phyloP scores from a whole-genome alignment of 2,329 filamentous ascomycete genomes.

The Aspergillus brunneoviolaceus region DNA sequence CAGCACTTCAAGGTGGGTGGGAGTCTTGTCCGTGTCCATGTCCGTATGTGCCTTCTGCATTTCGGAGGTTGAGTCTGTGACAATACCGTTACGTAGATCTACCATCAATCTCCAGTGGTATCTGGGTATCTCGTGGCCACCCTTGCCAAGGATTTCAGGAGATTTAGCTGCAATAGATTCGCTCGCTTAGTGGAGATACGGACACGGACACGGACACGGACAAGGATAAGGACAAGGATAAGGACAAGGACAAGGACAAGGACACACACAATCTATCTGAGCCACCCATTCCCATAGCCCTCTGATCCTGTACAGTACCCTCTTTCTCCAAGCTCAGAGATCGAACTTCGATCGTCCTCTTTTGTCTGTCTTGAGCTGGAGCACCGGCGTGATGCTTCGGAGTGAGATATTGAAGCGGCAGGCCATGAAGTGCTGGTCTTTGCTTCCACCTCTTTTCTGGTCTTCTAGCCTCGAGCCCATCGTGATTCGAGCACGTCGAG shows the following conservation, averaged over 20 bases:
- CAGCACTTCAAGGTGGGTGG: too few relatives aligned
- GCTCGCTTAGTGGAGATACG: too few relatives aligned
- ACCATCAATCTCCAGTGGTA: too few relatives aligned
- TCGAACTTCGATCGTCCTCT: too few relatives aligned
- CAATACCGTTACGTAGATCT: background rate
- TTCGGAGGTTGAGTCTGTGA: background rate
- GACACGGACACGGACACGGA: too few relatives aligned
- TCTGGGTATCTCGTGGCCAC: too few relatives aligned
- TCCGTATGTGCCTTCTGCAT: too few relatives aligned
- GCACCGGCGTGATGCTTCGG: background rate
- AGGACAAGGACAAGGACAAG: background rate
- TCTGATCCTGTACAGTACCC: background rate
- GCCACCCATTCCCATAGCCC: background rate
- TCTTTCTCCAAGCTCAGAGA: too few relatives aligned
- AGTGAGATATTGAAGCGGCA: background rate
- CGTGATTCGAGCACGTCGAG: background rate
- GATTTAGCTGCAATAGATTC: too few relatives aligned
- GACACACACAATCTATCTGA: background rate
- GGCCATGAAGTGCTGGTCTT: background rate
- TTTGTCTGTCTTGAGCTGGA: background rate
- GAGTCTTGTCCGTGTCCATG: too few relatives aligned
- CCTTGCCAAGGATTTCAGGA: too few relatives aligned
- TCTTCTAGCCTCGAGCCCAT: background rate
- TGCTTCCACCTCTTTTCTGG: background rate
- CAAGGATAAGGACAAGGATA: background rate